Evolutionary conservation across 139 green algal species (phyloP).

Genomic region (Chlamydomonas sp.): DNA sequence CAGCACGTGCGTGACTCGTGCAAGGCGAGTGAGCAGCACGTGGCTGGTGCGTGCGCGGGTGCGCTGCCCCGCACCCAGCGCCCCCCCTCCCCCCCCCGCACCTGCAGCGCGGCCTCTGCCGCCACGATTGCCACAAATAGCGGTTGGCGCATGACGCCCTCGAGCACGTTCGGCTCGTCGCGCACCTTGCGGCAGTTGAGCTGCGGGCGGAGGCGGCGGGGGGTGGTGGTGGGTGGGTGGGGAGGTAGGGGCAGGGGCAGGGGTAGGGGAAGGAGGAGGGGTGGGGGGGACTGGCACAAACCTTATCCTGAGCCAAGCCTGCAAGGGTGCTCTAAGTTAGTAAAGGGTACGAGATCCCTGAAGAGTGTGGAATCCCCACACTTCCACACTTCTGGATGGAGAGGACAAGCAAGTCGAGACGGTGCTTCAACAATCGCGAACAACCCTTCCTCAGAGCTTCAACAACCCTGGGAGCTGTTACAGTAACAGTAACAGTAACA

Average conservation of each 20-base stretch:
- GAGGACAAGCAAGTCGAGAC: too few species aligned
- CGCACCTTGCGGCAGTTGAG: conserved; percentile 74
- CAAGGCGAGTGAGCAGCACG: not conserved
- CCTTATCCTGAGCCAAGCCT: too few species aligned
- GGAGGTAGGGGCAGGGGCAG: not conserved
- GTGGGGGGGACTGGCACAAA: too few species aligned
- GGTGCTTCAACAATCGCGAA: too few species aligned
- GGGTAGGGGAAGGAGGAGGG: not conserved
- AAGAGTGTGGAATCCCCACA: too few species aligned
- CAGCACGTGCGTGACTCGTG: not conserved
- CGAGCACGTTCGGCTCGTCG: conserved; percentile 53
- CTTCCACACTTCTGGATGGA: too few species aligned
- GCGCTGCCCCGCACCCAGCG: not conserved
- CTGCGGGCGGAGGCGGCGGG: conserved; percentile 11
- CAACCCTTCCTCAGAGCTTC: too few species aligned
- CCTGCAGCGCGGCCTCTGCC: conserved; percentile 14
- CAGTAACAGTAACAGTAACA: conserved; percentile 1
- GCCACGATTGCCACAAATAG: conserved; percentile 64
- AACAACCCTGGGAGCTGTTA: too few species aligned
- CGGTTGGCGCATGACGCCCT: conserved; percentile 46
- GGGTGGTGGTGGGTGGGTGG: not conserved
- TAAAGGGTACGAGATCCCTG: not conserved
- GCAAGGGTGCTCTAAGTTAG: not conserved
- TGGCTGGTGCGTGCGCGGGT: not conserved
- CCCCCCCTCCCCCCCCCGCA: not conserved